phyloP scores from a whole-genome alignment of 139 green algal genomes.

The Chlamydomonas eustigma region DNA sequence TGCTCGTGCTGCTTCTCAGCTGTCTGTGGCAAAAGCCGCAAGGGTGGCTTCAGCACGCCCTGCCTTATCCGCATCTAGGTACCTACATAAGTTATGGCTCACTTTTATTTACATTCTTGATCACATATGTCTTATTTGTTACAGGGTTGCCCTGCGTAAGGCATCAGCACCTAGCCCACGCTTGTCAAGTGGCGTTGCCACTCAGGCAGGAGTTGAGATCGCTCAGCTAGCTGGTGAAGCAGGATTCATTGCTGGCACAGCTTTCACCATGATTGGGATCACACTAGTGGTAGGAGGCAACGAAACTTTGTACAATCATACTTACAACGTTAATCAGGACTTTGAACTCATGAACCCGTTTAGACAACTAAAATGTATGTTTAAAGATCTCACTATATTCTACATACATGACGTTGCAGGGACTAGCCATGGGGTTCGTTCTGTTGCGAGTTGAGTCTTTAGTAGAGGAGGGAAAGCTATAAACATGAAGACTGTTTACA shows the following conservation, averaged over 20 bases:
- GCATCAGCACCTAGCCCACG: background rate
- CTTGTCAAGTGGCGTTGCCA: background rate
- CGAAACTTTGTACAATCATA: too few relatives aligned
- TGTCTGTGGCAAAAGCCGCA: background rate
- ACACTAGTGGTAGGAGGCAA: conserved; percentile 86
- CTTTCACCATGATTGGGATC: conserved; percentile 75
- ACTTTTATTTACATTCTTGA: too few relatives aligned
- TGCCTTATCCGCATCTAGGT: background rate
- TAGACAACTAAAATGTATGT: too few relatives aligned
- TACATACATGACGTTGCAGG: too few relatives aligned
- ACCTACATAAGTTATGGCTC: background rate
- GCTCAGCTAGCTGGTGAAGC: conserved; percentile 73
- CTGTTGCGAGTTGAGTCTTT: conserved; percentile 85
- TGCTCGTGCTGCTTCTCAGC: conserved; percentile 1
- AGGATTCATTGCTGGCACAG: conserved; percentile 72
- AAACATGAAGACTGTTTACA: too few relatives aligned
- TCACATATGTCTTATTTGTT: background rate
- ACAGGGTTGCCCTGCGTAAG: conserved; percentile 12
- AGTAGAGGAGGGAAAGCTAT: conserved; percentile 54
- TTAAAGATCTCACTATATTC: too few relatives aligned
- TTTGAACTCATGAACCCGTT: too few relatives aligned
- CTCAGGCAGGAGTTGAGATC: conserved; percentile 12
- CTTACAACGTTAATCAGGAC: too few relatives aligned
- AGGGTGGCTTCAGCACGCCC: background rate
- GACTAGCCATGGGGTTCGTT: conserved; percentile 91